A percentile compares a stretch with the other conserved stretches of the same genome.
These are phyloP conservation scores for Taiozyma onychis DNA, from an alignment of 1,139 yeast genomes.

Conservation along the genomic window DNA sequence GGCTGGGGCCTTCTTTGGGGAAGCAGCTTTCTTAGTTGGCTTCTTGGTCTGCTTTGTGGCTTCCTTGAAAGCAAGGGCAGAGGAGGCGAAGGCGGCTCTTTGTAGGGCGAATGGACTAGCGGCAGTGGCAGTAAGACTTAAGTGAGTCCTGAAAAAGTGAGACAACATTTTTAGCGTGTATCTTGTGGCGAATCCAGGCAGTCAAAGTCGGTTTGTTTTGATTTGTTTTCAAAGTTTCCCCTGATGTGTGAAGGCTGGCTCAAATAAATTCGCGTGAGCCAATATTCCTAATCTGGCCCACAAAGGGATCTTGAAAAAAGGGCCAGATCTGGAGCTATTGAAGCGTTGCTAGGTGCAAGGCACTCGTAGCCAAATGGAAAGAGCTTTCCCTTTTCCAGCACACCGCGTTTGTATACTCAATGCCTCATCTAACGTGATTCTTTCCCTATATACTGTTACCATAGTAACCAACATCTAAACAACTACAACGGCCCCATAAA, in stretches of 20 bases:
- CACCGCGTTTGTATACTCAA: too few relatives aligned
- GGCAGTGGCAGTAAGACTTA: slow-evolving; percentile 1
- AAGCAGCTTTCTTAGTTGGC: slow-evolving; percentile 4
- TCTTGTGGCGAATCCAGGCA: not conserved
- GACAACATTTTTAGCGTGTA: not conserved
- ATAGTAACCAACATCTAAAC: not conserved
- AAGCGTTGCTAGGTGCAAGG: too few relatives aligned
- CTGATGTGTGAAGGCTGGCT: not conserved
- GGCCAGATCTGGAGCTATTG: not conserved
- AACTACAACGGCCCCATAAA: too few relatives aligned
- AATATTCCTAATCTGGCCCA: not conserved
- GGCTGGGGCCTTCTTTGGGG: not conserved
- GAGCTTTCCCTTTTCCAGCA: too few relatives aligned
- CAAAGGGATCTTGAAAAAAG: not conserved
- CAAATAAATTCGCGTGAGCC: not conserved
- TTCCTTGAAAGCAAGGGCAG: slow-evolving; percentile 4
- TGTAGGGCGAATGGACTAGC: not conserved
- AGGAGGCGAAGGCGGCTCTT: slow-evolving; percentile 10
- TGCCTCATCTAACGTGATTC: not conserved
- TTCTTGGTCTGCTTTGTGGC: slow-evolving; percentile 5
- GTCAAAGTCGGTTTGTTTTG: not conserved
- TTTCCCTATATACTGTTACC: not conserved
- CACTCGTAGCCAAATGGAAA: too few relatives aligned
- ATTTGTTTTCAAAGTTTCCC: not conserved
- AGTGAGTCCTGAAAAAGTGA: not conserved